Percentiles rank a stretch among this genome's conserved stretches.
These are phyloP conservation scores for Rhodosporidiobolus odoratus DNA, from an alignment of 768 basidiomycete species.

Conservation along the genomic window DNA sequence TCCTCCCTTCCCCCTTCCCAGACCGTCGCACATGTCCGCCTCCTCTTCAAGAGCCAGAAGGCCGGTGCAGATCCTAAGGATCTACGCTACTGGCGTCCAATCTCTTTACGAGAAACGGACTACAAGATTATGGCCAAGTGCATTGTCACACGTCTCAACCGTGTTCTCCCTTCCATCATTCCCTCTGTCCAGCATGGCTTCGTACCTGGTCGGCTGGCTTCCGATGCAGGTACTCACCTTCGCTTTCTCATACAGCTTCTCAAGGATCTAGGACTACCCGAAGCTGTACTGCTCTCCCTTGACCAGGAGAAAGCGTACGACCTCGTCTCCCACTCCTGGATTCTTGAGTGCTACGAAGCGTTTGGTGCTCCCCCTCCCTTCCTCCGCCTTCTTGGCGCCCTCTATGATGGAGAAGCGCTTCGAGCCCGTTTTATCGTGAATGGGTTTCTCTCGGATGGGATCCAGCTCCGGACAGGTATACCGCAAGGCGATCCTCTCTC, in stretches of 20 bases:
- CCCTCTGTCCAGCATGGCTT: constrained; percentile 1
- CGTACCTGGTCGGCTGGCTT: neutral
- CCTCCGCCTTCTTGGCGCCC: neutral
- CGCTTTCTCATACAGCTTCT: neutral
- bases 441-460: neutral
- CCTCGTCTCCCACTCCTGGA: constrained; percentile 5
- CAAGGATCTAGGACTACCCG: neutral
- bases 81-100: constrained; percentile 1
- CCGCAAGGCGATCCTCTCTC: constrained; percentile 12
- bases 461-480: neutral
- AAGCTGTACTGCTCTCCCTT: neutral
- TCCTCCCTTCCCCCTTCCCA: neutral
- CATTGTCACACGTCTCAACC: neutral
- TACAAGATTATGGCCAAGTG: neutral
- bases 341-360: neutral
- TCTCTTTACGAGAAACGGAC: constrained; percentile 9
- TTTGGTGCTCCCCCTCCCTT: constrained; percentile 1
- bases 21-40: constrained; percentile 4
- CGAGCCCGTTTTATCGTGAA: constrained; percentile 10
- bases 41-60: constrained; percentile 16
- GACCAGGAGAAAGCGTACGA: constrained; percentile 17
- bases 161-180: neutral
- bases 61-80: neutral
- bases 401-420: neutral
- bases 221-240: constrained; percentile 5